Percentiles rank a stretch among this genome's conserved stretches.
These are phyloP conservation scores for Mrakia gelida DNA, from an alignment of 768 basidiomycete species.

Conservation along the genomic window DNA sequence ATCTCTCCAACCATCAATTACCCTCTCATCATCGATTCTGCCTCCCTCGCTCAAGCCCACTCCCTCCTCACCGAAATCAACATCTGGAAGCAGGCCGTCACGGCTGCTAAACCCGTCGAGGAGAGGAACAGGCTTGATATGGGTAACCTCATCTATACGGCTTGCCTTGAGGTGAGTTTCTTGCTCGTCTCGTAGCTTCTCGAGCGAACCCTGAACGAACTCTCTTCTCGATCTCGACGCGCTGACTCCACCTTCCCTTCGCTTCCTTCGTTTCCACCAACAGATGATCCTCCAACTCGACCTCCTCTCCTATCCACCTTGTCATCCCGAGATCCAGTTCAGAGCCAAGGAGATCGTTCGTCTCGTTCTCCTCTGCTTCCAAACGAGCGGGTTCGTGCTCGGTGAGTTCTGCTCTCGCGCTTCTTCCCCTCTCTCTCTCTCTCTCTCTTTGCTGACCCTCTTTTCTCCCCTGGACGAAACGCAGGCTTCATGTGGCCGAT, in stretches of 20 bases:
- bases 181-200: not conserved
- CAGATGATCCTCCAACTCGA: conserved; percentile 19
- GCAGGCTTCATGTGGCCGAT: conserved; percentile 11
- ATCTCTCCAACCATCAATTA: not conserved
- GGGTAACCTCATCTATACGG: conserved; percentile 11
- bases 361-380: conserved; percentile 10
- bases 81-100: not conserved
- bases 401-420: not conserved
- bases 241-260: not conserved
- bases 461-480: not conserved
- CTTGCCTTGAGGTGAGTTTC: not conserved
- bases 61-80: conserved; percentile 2
- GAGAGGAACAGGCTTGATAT: conserved; percentile 4
- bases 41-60: not conserved
- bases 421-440: not conserved
- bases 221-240: not conserved
- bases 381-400: not conserved
- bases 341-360: conserved; percentile 12
- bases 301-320: not conserved
- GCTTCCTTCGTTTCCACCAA: too few species aligned
- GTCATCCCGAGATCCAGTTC: not conserved
- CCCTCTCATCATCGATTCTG: not conserved
- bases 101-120: not conserved
- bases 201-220: too few species aligned
- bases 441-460: not conserved